Percentiles rank a stretch among this genome's conserved stretches.
Evolutionary conservation across 192 early-diverging fungal genomes (phyloP).

Genomic region (Gryganskiella cystojenkinii): DNA sequence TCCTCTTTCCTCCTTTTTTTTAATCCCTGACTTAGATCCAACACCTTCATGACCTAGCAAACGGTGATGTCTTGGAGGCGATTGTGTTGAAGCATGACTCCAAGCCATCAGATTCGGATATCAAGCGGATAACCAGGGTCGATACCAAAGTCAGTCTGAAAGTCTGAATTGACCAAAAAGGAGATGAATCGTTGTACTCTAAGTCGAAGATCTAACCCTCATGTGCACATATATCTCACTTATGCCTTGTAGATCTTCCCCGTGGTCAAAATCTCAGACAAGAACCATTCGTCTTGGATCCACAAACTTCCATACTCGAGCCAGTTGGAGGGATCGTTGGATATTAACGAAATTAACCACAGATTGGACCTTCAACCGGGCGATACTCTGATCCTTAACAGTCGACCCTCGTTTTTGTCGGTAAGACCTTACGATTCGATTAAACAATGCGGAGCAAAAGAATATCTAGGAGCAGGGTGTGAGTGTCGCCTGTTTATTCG

Average conservation of each 20-base stretch:
- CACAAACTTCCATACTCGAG: slow-evolving; percentile 35
- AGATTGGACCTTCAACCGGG: slow-evolving; percentile 58
- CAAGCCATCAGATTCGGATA: slow-evolving; percentile 46
- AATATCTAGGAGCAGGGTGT: too few species aligned
- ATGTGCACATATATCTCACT: neutral
- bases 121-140: slow-evolving; percentile 20
- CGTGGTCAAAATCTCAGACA: slow-evolving; percentile 60
- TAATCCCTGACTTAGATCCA: slow-evolving; percentile 50
- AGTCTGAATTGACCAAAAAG: neutral
- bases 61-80: slow-evolving; percentile 56
- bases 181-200: neutral
- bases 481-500: too few species aligned
- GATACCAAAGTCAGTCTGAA: slow-evolving; percentile 14
- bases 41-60: slow-evolving; percentile 34
- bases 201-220: neutral
- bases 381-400: slow-evolving; percentile 68
- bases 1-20: too few species aligned
- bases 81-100: slow-evolving; percentile 61
- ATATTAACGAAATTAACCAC: slow-evolving; percentile 19
- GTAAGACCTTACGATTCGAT: too few species aligned
- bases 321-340: slow-evolving; percentile 14
- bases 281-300: slow-evolving; percentile 56
- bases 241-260: slow-evolving; percentile 13
- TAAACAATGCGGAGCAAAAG: too few species aligned
- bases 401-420: slow-evolving; percentile 55